phyloP scores from a whole-genome alignment of 2,329 filamentous ascomycete species.

The Incumbomyces delicatus region DNA sequence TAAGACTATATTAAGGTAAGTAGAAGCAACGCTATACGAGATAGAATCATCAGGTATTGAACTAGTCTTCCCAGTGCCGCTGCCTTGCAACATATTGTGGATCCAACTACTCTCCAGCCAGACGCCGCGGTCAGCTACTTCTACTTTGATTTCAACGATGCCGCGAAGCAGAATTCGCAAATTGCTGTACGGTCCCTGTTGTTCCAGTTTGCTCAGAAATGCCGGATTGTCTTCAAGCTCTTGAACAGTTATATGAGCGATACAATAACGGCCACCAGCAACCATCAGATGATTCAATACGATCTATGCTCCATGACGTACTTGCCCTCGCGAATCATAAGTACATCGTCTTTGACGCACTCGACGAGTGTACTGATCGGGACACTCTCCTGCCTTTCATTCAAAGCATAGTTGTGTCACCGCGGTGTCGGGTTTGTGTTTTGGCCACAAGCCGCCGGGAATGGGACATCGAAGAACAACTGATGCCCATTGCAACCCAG shows the following conservation, averaged over 20 bases:
- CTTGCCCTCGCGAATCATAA: too few relatives aligned
- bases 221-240: neutral
- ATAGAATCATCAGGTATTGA: neutral
- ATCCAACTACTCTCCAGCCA: neutral
- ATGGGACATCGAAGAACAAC: conserved; percentile 11
- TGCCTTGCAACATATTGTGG: neutral
- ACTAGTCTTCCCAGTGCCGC: conserved; percentile 6
- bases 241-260: conserved; percentile 7
- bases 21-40: neutral
- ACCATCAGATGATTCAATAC: too few relatives aligned
- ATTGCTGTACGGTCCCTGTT: conserved; percentile 13
- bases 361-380: conserved; percentile 16
- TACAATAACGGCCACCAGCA: conserved; percentile 7
- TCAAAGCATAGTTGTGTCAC: neutral
- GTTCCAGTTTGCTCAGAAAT: conserved; percentile 8
- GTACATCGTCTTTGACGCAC: conserved; percentile 18
- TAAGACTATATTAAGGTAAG: conserved; percentile 13
- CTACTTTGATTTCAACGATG: conserved; percentile 18
- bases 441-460: conserved; percentile 13
- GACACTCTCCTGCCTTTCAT: conserved; percentile 10
- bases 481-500: conserved; percentile 1
- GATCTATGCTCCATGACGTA: too few relatives aligned
- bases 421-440: conserved; percentile 7
- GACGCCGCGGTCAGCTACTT: conserved; percentile 11
- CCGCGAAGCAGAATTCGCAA: conserved; percentile 10